These are phyloP conservation scores for Coemansia sp. DNA, from an alignment of 192 early-diverging fungal genomes.

Conservation along the genomic window DNA sequence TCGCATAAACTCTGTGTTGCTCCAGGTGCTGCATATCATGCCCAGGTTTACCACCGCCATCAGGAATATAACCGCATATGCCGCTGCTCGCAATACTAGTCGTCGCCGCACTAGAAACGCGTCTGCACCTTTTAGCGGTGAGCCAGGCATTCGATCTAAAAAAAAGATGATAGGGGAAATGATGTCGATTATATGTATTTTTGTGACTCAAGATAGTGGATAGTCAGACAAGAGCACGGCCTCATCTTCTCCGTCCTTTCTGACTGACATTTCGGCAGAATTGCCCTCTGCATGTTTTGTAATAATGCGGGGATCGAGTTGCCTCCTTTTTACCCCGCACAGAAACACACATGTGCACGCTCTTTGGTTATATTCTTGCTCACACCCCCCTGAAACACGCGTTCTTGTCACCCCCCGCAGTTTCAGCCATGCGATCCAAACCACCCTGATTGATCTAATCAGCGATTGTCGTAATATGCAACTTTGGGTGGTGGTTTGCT, in stretches of 20 bases:
- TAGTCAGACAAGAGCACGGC: not conserved
- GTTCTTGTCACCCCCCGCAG: not conserved
- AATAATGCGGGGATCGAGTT: not conserved
- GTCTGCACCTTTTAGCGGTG: conserved; percentile 41
- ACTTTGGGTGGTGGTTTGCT: not conserved
- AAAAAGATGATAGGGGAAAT: not conserved
- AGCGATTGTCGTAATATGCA: not conserved
- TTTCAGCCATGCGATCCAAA: not conserved
- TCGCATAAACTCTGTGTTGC: conserved; percentile 48
- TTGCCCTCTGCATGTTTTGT: not conserved
- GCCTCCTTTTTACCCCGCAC: not conserved
- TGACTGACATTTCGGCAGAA: not conserved
- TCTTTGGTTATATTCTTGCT: not conserved
- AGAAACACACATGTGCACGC: not conserved
- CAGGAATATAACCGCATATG: conserved; percentile 27
- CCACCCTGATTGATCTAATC: not conserved
- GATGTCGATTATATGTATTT: not conserved
- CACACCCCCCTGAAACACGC: not conserved
- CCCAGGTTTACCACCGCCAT: conserved; percentile 40
- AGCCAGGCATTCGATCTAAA: conserved; percentile 27
- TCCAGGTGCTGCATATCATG: conserved; percentile 50
- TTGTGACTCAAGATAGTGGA: not conserved
- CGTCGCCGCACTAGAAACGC: conserved; percentile 38
- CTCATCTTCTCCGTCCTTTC: not conserved
- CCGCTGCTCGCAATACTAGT: conserved; percentile 26